Evolutionary conservation across 192 early-diverging fungal genomes (phyloP), one percentile per base, ranked within the genome.

Genomic region (Phlyctochytrium bullatum): DNA sequence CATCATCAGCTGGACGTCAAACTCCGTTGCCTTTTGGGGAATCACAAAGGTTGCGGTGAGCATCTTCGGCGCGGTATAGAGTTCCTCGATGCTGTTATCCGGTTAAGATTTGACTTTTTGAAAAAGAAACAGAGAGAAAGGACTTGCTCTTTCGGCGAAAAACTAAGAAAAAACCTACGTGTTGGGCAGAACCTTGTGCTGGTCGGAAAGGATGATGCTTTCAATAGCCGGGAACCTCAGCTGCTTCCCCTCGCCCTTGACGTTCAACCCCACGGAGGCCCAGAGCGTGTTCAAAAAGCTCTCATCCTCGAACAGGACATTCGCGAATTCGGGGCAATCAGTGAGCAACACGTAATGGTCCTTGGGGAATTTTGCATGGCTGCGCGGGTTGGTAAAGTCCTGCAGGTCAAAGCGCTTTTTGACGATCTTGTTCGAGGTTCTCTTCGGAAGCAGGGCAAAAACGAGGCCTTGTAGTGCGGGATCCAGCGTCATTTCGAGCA

Each of bases 371-470:
- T 36, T 60, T 2, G 59, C 4, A 23, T 16, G 31, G 10, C 2
- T 16, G 28, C 59, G 36, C 1, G 16, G 56, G 47, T 67, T 65
- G 51, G 76, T 69, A 69, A 82, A 81, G 2, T 79, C 76, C 54
- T 69, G 67, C 34, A 89, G 62, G 68, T 89, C 86, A 69, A 83
- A 93, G 33, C 93, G 84, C 25, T 81, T 75, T 29, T 88, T 78
- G 65, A 72, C 62, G n/a, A 90, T 64, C 1, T 78, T 80, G 53
- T 83, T 74, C 32, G 85, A 77, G 12, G 76, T 75, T 60, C 77
- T 66, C 64, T 79, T 80, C 6, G 77, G 80, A 16, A 92, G 71
- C 12, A 90, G 82, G 12, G 85, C 89, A 81, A 93, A 90, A 29
- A 91, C 86, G 76, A 91, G 82, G 3, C 59, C 62, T n/a, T 70